phyloP scores from a whole-genome alignment of 352 stramenopile species.

The Pythium utonaiense region DNA sequence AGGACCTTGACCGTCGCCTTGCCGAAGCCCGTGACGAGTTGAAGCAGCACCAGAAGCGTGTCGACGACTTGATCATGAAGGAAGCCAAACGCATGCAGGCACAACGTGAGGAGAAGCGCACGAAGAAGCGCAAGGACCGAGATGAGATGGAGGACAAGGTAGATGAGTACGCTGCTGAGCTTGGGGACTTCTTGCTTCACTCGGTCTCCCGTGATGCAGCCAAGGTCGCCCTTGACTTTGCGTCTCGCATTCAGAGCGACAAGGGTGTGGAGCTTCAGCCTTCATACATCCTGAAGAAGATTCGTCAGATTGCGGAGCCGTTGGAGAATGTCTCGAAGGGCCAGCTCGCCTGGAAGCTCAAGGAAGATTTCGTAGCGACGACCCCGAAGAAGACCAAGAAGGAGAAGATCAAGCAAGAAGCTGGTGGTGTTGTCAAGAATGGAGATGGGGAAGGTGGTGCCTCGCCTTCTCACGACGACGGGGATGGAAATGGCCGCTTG shows the following conservation, averaged over 20 bases:
- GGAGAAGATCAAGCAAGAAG: slow-evolving; percentile 21
- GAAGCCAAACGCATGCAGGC: slow-evolving; percentile 85
- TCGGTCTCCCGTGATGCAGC: slow-evolving; percentile 27
- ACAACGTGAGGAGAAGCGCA: slow-evolving; percentile 72
- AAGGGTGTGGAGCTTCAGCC: slow-evolving; percentile 25
- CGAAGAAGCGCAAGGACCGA: slow-evolving; percentile 76
- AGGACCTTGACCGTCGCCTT: slow-evolving; percentile 65
- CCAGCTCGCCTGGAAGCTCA: slow-evolving; percentile 26
- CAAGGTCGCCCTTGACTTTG: slow-evolving; percentile 39
- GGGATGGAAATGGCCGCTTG: slow-evolving; percentile 15
- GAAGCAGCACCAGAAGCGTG: slow-evolving; percentile 69
- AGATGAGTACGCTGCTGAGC: slow-evolving; percentile 49
- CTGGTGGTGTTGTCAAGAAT: slow-evolving; percentile 6
- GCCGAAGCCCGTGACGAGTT: slow-evolving; percentile 63
- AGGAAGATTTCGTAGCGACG: slow-evolving; percentile 20
- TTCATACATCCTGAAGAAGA: slow-evolving; percentile 34
- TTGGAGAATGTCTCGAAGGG: slow-evolving; percentile 29
- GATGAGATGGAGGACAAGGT: slow-evolving; percentile 67
- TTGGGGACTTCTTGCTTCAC: slow-evolving; percentile 50
- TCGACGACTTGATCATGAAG: slow-evolving; percentile 87
- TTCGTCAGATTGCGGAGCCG: slow-evolving; percentile 37
- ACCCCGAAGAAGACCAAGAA: slow-evolving; percentile 26
- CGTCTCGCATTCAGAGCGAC: slow-evolving; percentile 25
- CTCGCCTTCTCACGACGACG: neutral
- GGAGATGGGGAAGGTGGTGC: slow-evolving; percentile 3